Evolutionary conservation across 2,329 filamentous ascomycete genomes (phyloP).

Genomic region (Dichotomopilus funicola): DNA sequence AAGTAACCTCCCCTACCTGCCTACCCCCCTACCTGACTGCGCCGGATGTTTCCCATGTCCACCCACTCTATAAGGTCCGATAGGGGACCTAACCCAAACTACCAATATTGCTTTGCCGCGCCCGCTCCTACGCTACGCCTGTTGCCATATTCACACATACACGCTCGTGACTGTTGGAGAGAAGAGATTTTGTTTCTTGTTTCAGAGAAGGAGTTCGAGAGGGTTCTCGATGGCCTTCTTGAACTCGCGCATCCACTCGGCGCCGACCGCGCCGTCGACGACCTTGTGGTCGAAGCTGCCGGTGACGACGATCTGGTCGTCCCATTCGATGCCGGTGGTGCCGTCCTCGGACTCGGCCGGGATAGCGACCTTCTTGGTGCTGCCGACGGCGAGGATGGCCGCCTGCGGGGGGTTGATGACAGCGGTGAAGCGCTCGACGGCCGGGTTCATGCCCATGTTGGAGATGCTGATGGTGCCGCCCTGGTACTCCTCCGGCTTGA

Average conservation of each 20-base stretch:
- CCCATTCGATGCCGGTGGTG: slow-evolving; percentile 70
- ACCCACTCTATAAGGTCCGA: neutral
- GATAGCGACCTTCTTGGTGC: slow-evolving; percentile 89
- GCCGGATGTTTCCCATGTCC: neutral
- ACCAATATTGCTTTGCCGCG: neutral
- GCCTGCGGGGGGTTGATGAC: slow-evolving; percentile 99
- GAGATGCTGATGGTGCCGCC: slow-evolving; percentile 98
- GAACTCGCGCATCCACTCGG: slow-evolving; percentile 92
- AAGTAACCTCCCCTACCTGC: no score
- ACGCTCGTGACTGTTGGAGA: neutral
- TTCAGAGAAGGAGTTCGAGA: slow-evolving; percentile 82
- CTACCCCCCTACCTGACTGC: no score
- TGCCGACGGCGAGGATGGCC: slow-evolving; percentile 89
- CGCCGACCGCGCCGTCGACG: slow-evolving; percentile 90
- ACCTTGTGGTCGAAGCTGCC: slow-evolving; percentile 99
- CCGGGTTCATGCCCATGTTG: slow-evolving; percentile 99
- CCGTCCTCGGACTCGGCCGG: slow-evolving; percentile 81
- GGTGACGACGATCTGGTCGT: slow-evolving; percentile 94
- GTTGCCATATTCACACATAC: neutral
- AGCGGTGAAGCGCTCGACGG: slow-evolving; percentile 93
- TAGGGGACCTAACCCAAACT: neutral
- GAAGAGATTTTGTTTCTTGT: no score
- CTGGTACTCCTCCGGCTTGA: slow-evolving; percentile 99
- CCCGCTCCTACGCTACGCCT: neutral
- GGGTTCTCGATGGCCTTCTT: slow-evolving; percentile 99